These are phyloP conservation scores for Paramyrothecium roridum DNA, from an alignment of 2,329 filamentous ascomycete species.

Conservation along the genomic window DNA sequence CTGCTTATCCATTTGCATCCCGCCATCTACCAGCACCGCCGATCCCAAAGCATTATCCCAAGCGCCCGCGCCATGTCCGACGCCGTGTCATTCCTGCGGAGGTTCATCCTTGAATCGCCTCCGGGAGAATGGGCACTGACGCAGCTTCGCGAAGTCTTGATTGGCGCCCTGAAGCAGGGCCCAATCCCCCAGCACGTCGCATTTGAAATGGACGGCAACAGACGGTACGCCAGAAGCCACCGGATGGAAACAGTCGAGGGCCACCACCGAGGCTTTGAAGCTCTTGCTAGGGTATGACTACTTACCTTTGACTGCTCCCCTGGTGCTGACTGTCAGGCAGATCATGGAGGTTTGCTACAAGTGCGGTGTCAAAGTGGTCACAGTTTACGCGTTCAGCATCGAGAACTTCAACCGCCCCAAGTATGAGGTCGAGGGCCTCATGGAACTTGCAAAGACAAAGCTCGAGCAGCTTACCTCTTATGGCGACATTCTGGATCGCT, in stretches of 20 bases:
- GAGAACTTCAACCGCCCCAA: slow-evolving; percentile 98
- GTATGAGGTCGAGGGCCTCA: slow-evolving; percentile 93
- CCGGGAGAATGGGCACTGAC: slow-evolving; percentile 87
- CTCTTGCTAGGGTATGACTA: slow-evolving; percentile 70
- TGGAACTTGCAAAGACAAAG: slow-evolving; percentile 97
- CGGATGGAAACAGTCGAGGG: slow-evolving; percentile 96
- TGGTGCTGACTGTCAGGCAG: slow-evolving; percentile 35
- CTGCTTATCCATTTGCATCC: no score
- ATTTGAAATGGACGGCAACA: slow-evolving; percentile 99
- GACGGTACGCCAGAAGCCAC: slow-evolving; percentile 84
- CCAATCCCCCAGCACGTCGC: slow-evolving; percentile 92
- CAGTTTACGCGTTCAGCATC: slow-evolving; percentile 97
- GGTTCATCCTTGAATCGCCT: slow-evolving; percentile 82
- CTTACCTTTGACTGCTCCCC: not conserved
- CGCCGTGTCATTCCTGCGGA: slow-evolving; percentile 45
- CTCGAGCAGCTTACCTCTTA: slow-evolving; percentile 88
- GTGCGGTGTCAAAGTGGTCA: slow-evolving; percentile 92
- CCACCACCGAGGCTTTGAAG: slow-evolving; percentile 93
- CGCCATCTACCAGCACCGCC: no score
- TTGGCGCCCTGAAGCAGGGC: slow-evolving; percentile 84
- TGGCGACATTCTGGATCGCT: slow-evolving; percentile 87
- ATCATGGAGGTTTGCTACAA: slow-evolving; percentile 98
- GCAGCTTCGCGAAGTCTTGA: slow-evolving; percentile 77
- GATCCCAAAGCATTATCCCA: not conserved
- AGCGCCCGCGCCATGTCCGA: slow-evolving; percentile 47